Conservation (phyloP, 2,329 filamentous ascomycete species). For the Nothophoma quercina region DNA sequence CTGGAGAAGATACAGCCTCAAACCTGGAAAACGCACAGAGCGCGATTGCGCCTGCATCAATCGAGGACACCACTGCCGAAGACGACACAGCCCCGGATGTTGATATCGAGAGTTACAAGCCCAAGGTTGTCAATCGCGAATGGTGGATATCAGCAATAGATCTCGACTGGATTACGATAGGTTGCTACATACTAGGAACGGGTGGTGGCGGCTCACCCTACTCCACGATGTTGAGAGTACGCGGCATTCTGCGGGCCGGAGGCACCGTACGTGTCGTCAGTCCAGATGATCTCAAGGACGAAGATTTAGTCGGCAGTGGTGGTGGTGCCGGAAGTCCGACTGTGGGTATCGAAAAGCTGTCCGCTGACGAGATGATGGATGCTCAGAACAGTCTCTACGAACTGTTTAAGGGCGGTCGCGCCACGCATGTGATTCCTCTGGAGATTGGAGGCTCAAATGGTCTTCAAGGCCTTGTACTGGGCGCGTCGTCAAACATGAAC, state of each 20-base stretch:
- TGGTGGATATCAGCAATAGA: constrained; percentile 58
- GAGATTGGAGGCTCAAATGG: constrained; percentile 60
- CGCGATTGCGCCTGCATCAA: constrained; percentile 22
- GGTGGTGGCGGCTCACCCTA: constrained; percentile 59
- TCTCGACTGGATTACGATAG: constrained; percentile 55
- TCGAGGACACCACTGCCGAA: constrained; percentile 24
- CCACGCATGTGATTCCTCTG: constrained; percentile 50
- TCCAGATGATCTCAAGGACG: constrained; percentile 53
- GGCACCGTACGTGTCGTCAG: constrained; percentile 53
- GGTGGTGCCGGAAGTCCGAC: constrained; percentile 56
- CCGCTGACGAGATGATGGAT: constrained; percentile 53
- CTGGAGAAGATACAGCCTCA: constrained; percentile 21
- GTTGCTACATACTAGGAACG: constrained; percentile 59
- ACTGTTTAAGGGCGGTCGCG: constrained; percentile 40
- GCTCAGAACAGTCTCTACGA: constrained; percentile 48
- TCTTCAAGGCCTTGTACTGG: constrained; percentile 49
- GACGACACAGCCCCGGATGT: constrained; percentile 26
- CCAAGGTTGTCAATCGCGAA: constrained; percentile 47
- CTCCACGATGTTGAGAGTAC: constrained; percentile 53
- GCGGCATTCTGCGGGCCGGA: constrained; percentile 51
- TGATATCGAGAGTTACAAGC: constrained; percentile 50
- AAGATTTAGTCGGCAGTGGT: constrained; percentile 55
- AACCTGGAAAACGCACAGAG: constrained; percentile 11
- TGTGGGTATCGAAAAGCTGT: constrained; percentile 54
- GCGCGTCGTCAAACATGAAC: constrained; percentile 50